Evolutionary conservation across 2,329 filamentous ascomycete species (phyloP).

Genomic region (Cordyceps farinosa): DNA sequence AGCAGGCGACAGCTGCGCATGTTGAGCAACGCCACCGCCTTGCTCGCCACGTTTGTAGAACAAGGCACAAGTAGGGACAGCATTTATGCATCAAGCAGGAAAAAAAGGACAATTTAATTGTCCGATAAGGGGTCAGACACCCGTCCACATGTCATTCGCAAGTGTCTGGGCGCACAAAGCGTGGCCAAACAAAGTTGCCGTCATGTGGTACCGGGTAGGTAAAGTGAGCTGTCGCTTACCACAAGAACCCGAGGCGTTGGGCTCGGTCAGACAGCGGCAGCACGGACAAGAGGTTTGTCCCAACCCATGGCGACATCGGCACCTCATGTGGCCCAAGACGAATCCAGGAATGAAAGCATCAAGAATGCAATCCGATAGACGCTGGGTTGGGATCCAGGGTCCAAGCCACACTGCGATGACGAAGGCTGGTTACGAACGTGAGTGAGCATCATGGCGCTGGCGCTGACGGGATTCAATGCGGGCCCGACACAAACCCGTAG

Average conservation of each 20-base stretch:
- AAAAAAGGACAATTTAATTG: not conserved
- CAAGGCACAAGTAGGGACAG: not conserved
- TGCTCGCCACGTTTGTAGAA: not conserved
- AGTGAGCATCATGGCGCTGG: not conserved
- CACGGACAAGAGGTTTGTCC: not conserved
- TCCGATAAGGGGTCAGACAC: not conserved
- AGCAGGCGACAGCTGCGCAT: constrained; percentile 1
- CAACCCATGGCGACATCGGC: not conserved
- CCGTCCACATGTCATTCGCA: not conserved
- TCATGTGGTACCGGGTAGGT: constrained; percentile 15
- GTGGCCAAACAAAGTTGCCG: not conserved
- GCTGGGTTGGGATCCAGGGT: not conserved
- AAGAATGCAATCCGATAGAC: not conserved
- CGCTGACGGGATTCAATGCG: constrained; percentile 11
- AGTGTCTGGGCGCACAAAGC: not conserved
- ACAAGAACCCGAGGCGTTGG: constrained; percentile 9
- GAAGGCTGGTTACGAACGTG: not conserved
- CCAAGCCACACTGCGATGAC: constrained; percentile 14
- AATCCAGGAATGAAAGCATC: not conserved
- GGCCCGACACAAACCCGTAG: not conserved
- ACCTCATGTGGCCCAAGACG: not conserved
- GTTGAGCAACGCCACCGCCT: constrained; percentile 6
- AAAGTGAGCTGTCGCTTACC: constrained; percentile 10
- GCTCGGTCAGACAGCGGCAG: not conserved
- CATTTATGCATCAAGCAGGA: no score